phyloP scores from a whole-genome alignment of 2,329 filamentous ascomycete species.

The Orbilia javanica region DNA sequence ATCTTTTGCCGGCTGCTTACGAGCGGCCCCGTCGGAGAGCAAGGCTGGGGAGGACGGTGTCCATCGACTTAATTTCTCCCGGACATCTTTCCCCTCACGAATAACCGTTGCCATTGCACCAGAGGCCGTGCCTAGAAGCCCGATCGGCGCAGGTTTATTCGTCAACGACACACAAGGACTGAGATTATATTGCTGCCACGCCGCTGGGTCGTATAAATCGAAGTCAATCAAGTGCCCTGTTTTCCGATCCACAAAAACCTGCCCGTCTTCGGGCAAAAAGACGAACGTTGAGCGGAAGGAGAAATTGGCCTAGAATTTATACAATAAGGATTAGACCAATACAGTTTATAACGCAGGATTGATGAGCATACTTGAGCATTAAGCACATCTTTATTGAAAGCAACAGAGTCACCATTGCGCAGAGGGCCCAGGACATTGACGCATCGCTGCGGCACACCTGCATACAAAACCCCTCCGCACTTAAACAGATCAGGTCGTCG shows the following conservation, averaged over 20 bases:
- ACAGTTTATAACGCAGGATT: background rate
- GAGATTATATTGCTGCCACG: conserved; percentile 82
- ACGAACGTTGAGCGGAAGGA: conserved; percentile 87
- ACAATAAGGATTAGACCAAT: background rate
- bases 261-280: conserved; percentile 85
- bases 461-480: conserved; percentile 81
- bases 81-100: conserved; percentile 43
- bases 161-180: conserved; percentile 79
- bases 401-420: conserved; percentile 90
- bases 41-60: conserved; percentile 33
- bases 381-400: conserved; percentile 87
- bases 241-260: conserved; percentile 85
- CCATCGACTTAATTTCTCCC: conserved; percentile 50
- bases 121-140: conserved; percentile 47
- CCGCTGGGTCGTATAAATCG: conserved; percentile 83
- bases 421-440: conserved; percentile 92
- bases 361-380: conserved; percentile 75
- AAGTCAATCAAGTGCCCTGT: conserved; percentile 84
- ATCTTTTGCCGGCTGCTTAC: conserved; percentile 57
- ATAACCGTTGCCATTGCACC: conserved; percentile 43
- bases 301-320: conserved; percentile 77
- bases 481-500: conserved; percentile 82
- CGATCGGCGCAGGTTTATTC: conserved; percentile 55
- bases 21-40: conserved; percentile 53
- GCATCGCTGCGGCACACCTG: conserved; percentile 85